Evolutionary conservation across 805 yeast species (phyloP), one percentile per base, ranked within the genome.

Genomic region (Metschnikowia koreensis): DNA sequence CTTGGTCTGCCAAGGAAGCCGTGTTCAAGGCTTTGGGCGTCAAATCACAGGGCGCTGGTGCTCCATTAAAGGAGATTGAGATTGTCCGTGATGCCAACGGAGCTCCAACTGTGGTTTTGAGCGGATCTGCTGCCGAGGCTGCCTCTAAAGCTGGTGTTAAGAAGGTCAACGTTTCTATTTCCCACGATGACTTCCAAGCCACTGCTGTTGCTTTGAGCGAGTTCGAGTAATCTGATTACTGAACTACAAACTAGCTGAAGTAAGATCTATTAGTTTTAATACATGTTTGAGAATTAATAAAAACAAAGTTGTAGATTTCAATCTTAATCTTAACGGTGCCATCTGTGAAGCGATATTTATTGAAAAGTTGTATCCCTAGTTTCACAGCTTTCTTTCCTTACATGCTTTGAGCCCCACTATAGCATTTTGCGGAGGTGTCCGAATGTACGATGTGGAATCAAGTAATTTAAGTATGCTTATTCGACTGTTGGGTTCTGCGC

Each of bases 1-100:
- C 96, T 41, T 94, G 99, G 99, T 89, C 97, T 31, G 99, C 99
- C 42, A 94, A 94, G 75, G 99, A 94, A 76, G 99, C 99, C 41
- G 97, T 92, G 36, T 94, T 94, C 85, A 94, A 94, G 77, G 89
- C 97, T 16, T 78, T 94, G 66, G 92, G 94, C 55, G 96, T 89
- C 56, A 81, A 81, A 65, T 84, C 96, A 44, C 82, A 84, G 67
- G 99, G 99, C 54, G 97, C 93, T 13, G 99, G 98, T 55, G 98
- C 99, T 38, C 79, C 96, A 34, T 80, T 94, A 75, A 82, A 81
- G 68, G 97, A 90, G 54, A 96, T 94, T 71, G 98, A 93, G 75
- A 89, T 94, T 63, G 62, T 76, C 29, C 86, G 93, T 64, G 85
- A 81, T 58, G 60, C 73, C 46, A 83, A 83, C 51, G 92, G 92